These are phyloP conservation scores for Beta macrorhiza DNA, from an alignment of 179 eudicot genomes.

Conservation along the genomic window DNA sequence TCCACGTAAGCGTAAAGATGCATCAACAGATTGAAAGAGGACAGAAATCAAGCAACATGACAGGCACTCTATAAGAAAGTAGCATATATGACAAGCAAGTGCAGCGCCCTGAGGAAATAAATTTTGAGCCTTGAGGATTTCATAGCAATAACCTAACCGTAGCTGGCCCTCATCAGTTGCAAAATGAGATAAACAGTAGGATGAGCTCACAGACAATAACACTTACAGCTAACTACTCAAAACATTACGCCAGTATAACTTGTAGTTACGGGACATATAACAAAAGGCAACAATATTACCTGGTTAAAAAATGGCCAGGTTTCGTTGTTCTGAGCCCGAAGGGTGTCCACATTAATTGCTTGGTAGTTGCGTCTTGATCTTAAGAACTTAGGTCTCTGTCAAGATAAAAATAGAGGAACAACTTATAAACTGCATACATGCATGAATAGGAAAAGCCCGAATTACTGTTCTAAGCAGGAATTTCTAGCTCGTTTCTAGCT, in stretches of 20 bases:
- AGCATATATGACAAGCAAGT: background rate
- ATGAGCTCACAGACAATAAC: background rate
- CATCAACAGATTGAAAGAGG: background rate
- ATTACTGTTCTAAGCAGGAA: background rate
- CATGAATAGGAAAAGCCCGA: background rate
- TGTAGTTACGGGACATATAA: background rate
- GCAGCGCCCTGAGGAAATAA: background rate
- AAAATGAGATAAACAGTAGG: background rate
- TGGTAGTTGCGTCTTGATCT: constrained; percentile 75
- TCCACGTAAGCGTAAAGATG: background rate
- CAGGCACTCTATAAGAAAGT: background rate
- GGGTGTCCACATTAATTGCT: constrained; percentile 74
- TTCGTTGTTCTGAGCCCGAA: constrained; percentile 87
- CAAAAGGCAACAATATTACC: constrained; percentile 33
- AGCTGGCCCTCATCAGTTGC: background rate
- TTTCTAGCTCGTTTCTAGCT: background rate
- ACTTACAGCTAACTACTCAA: background rate
- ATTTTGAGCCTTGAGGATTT: background rate
- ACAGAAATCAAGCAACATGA: no score
- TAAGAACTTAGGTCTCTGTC: constrained; percentile 76
- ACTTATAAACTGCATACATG: background rate
- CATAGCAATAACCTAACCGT: background rate
- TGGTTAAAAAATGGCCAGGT: constrained; percentile 87
- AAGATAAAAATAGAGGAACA: constrained; percentile 22
- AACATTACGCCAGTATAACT: background rate